A percentile compares a stretch with the other conserved stretches of the same genome.
phyloP scores from a whole-genome alignment of 257 asterid species.

The Capsicum baccatum region DNA sequence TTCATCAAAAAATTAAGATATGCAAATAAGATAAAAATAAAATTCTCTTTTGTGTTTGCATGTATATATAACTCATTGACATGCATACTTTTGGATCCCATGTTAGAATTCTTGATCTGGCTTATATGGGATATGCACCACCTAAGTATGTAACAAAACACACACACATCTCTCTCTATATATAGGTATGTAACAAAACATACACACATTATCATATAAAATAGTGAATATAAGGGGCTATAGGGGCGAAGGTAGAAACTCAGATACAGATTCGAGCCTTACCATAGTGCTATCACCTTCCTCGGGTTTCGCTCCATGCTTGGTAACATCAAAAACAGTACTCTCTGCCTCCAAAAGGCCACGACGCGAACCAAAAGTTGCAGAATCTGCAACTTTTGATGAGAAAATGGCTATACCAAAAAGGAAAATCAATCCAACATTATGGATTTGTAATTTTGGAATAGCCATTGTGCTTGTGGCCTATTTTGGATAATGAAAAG shows the following conservation, averaged over 20 bases:
- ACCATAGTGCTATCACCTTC: slow-evolving; percentile 55
- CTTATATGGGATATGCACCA: too few species aligned
- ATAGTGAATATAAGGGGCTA: too few species aligned
- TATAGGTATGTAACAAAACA: neutral
- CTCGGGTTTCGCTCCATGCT: slow-evolving; percentile 59
- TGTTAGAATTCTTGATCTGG: neutral
- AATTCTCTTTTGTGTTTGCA: fast-evolving
- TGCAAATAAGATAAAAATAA: neutral
- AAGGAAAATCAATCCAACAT: neutral
- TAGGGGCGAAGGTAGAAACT: neutral
- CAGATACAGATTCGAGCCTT: neutral
- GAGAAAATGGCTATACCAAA: slow-evolving; percentile 40
- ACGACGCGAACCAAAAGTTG: slow-evolving; percentile 33
- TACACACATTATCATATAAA: too few species aligned
- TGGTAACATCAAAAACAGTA: slow-evolving; percentile 64
- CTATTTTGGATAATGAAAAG: slow-evolving; percentile 24
- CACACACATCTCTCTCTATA: too few species aligned
- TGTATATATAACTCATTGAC: neutral
- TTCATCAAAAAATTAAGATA: neutral
- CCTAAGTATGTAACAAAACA: neutral
- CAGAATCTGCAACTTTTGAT: slow-evolving; percentile 34
- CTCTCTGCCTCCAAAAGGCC: slow-evolving; percentile 37
- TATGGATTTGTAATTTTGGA: slow-evolving; percentile 24
- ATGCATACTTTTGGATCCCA: neutral
- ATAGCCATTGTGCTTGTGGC: slow-evolving; percentile 34